phyloP scores from a whole-genome alignment of 176 grass and related monocot genomes.

The Urochloa ruziziensis region DNA sequence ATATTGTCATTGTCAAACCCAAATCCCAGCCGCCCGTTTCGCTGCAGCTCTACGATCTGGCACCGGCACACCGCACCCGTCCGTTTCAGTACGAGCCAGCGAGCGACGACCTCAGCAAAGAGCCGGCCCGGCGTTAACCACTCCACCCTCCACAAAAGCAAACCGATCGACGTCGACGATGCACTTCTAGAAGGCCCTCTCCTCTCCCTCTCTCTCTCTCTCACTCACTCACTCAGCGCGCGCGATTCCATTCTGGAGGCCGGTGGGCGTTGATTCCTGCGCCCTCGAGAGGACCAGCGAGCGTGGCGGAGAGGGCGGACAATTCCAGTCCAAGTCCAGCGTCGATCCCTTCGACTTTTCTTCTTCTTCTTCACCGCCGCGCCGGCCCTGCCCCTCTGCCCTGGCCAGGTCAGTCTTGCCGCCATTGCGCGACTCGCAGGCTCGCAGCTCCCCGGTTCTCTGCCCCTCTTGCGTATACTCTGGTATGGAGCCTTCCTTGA shows the following conservation, averaged over 20 bases:
- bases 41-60: too few relatives aligned
- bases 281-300: background rate
- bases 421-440: slow-evolving; percentile 15
- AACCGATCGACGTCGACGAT: background rate
- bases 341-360: background rate
- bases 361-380: background rate
- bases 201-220: background rate
- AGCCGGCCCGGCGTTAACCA: background rate
- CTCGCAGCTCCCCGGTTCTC: background rate
- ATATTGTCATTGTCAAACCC: too few relatives aligned
- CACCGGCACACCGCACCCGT: too few relatives aligned
- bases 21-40: too few relatives aligned
- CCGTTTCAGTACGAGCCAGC: too few relatives aligned
- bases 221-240: background rate
- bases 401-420: background rate
- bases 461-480: background rate
- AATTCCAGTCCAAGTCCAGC: background rate
- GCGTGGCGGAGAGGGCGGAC: background rate
- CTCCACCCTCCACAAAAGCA: background rate
- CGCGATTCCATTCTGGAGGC: background rate
- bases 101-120: background rate
- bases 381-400: background rate
- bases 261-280: background rate
- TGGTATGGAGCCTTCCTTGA: slow-evolving; percentile 28
- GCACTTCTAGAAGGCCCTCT: background rate